Percentiles rank a stretch among this genome's conserved stretches.
Evolutionary conservation across 805 yeast genomes (phyloP).

Genomic region (Myxozyma sirexii): DNA sequence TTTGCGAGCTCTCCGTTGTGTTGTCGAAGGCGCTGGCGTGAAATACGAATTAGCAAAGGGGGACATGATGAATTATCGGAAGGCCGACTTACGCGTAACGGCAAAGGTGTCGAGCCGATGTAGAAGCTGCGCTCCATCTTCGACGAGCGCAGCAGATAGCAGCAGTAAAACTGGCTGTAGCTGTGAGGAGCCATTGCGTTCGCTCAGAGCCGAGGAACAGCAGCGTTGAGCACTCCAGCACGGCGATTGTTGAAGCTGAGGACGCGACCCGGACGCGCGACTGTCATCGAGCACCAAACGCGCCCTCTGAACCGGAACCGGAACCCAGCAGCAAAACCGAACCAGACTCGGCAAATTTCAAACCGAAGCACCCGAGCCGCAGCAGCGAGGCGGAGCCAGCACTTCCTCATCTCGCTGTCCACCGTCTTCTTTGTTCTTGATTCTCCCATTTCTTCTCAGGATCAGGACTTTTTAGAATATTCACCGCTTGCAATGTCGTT

Average conservation of each 20-base stretch:
- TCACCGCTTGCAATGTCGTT: conserved; percentile 14
- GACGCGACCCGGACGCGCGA: too few species aligned
- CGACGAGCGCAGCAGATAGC: conserved; percentile 66
- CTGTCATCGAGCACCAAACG: neutral
- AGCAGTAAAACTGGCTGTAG: conserved; percentile 57
- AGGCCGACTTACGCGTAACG: conserved; percentile 48
- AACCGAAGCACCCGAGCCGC: neutral
- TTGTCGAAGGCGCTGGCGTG: conserved; percentile 59
- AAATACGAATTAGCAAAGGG: conserved; percentile 1
- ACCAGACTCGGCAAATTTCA: neutral
- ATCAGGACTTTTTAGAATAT: too few species aligned
- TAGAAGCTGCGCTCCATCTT: conserved; percentile 63
- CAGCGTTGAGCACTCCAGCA: too few species aligned
- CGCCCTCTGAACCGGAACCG: neutral
- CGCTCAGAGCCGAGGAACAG: neutral
- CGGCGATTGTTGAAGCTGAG: too few species aligned
- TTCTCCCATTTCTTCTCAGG: too few species aligned
- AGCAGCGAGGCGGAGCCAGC: neutral
- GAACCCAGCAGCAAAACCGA: neutral
- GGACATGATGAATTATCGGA: neutral
- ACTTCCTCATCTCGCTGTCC: neutral
- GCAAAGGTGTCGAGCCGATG: conserved; percentile 83
- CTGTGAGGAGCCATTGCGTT: conserved; percentile 8
- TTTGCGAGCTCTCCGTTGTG: conserved; percentile 74
- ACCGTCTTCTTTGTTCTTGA: neutral